Evolutionary conservation across 2,329 filamentous ascomycete species (phyloP).

Genomic region (Pseudopyrenochaeta lycopersici): DNA sequence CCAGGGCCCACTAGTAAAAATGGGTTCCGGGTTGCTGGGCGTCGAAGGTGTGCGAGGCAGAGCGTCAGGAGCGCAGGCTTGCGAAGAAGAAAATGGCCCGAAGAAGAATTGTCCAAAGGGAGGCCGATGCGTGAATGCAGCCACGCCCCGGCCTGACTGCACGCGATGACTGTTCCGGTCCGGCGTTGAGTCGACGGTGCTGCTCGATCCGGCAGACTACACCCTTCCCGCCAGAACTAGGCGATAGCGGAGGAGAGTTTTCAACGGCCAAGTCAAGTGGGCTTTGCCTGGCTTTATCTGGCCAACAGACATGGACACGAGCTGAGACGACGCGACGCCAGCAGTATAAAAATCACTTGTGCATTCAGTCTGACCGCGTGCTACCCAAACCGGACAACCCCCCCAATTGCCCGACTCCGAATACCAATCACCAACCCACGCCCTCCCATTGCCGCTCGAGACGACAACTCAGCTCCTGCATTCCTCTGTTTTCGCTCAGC

Average conservation of each 20-base stretch:
- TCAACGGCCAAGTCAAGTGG: too few species aligned
- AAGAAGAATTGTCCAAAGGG: too few species aligned
- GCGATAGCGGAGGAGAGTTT: slow-evolving; percentile 11
- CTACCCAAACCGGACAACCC: slow-evolving; percentile 15
- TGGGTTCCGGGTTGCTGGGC: slow-evolving; percentile 5
- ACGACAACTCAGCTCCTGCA: slow-evolving; percentile 3
- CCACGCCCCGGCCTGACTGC: too few species aligned
- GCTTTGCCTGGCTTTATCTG: too few species aligned
- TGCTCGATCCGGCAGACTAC: slow-evolving; percentile 3
- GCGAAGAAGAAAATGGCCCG: too few species aligned
- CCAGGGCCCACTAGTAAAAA: neutral
- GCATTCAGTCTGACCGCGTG: slow-evolving; percentile 4
- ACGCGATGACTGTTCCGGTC: slow-evolving; percentile 16
- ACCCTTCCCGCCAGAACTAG: slow-evolving; percentile 14
- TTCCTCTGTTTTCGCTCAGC: too few species aligned
- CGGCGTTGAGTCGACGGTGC: neutral
- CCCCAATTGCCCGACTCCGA: slow-evolving; percentile 16
- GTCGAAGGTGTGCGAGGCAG: too few species aligned
- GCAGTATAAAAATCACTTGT: too few species aligned
- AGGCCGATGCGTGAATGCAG: neutral
- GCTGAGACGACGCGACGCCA: too few species aligned
- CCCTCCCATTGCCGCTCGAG: slow-evolving; percentile 1
- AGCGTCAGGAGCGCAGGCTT: too few species aligned
- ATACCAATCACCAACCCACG: slow-evolving; percentile 12
- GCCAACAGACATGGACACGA: too few species aligned